Evolutionary conservation across 2,329 filamentous ascomycete species (phyloP), one percentile per base, ranked within the genome.

Genomic region (Fusarium coffeatum): DNA sequence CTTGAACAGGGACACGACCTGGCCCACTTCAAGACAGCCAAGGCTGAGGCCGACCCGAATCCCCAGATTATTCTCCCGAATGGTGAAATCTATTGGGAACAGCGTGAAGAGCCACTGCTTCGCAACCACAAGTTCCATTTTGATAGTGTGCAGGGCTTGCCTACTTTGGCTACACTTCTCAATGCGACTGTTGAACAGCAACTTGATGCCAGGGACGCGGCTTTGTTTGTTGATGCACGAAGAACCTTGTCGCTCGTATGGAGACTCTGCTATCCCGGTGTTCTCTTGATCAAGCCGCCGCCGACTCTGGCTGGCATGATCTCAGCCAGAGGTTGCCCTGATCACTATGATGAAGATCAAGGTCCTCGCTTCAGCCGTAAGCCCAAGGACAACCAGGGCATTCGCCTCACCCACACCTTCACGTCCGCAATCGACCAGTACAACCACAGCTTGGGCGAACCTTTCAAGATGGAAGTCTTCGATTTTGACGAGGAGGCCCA

Each of bases 131-230:
- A 80, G 50, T 6, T 56, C 0, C 65, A 74, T 13, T n/a, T 34
- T 0, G 79, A 81, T 37, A 79, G 76, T 0, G 25, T 81, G 3
- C 74, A 76, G 23, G 62, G 64, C 0, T 72, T 81, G 1, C 78
- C 78, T 2, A 63, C 56, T 3, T 65, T 80, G 11, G 40, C 53
- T 3, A 46, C 73, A 6, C 25, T 23, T 41, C 45, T 45, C 4
- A 69, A 72, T 12, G 8, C 23, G 23, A 11, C 23, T 59, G 13
- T 9, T 5, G 22, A 43, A 28, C 13, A 27, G 16, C 43, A 43
- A 40, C 23, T 37, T 10, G 20, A 18, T 12, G 10, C 25, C 5
- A 41, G 45, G n/a, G 16, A 15, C 0, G n/a, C 46, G 2, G 71
- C 73, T 3, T 46, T 74, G 40, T 18, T 69, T 9, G 23, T 69